Base-by-base conservation (phyloP, 257 asterid genomes). In the Cruciata laevipes region DNA sequence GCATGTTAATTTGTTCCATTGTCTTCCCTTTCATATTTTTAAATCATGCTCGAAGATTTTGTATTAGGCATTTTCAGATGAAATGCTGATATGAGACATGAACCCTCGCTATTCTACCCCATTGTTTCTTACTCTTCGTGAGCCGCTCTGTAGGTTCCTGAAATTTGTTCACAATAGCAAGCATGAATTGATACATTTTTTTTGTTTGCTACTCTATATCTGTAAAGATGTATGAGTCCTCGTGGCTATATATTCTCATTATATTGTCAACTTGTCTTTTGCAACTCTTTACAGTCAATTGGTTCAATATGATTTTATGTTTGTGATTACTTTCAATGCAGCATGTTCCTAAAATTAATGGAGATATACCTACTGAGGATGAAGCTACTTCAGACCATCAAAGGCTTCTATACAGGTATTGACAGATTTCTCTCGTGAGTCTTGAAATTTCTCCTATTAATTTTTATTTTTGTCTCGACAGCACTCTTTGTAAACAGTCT, bases 301-400 rank as follows among this genome's bases (percentile, higher is more conserved):
- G 70, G 23, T 4, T 65, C 14, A 58, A 42, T 7, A 61, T 58
- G 49, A 55, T 52, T 59, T 20, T 11, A 40, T 51, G 77, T 24
- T 74, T 56, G 60, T 56, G n/a, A 7, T 76, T 74, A 77, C 76
- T 63, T 80, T 69, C 70, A 11, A 25, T 85, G 87, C 87, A 90
- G 99, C 99, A 94, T 49, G 69, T 90, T 79, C 98, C 98, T 56
- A 86, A 87, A 83, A 89, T 89, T 68, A 90, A 94, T 67, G 95
- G 95, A 67, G 99, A 89, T 80, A 86, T 94, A 76, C 99, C 99
- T 80, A 84, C 98, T 71, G 82, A 79, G 56, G 95, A 94, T 61
- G 96, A 87, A 84, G 96, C 95, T 67, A 94, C 90, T 75, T 87
- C 99, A 73, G 96, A 94, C 70, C 95, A 94, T 80, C 96, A 94